Evolutionary conservation across 1,284 basidiomycete genomes (phyloP).

Genomic region (Cryptococcus sp.): DNA sequence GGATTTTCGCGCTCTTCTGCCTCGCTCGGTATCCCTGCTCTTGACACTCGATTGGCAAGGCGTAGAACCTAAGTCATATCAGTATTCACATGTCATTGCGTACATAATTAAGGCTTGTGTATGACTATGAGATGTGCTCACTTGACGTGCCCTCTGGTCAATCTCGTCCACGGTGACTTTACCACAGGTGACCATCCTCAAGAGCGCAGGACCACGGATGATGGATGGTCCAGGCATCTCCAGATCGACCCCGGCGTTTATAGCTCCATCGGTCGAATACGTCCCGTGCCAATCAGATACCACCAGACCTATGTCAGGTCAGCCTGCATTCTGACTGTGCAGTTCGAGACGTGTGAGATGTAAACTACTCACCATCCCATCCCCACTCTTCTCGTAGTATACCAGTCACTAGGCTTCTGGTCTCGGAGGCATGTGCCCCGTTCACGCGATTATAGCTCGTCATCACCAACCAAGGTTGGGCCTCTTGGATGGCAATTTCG

Average conservation of each 20-base stretch:
- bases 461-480: constrained; percentile 54
- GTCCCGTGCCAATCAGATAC: constrained; percentile 75
- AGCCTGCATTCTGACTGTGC: neutral
- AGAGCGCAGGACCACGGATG: constrained; percentile 54
- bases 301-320: constrained; percentile 45
- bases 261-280: constrained; percentile 65
- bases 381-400: constrained; percentile 63
- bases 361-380: constrained; percentile 12
- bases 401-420: constrained; percentile 62
- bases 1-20: constrained; percentile 56
- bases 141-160: constrained; percentile 66
- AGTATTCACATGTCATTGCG: neutral
- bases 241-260: constrained; percentile 75
- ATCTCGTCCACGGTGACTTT: constrained; percentile 68
- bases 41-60: constrained; percentile 27
- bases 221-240: constrained; percentile 56
- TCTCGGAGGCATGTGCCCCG: constrained; percentile 71
- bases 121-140: constrained; percentile 11
- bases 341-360: neutral
- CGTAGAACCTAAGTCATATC: constrained; percentile 22
- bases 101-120: too few relatives aligned
- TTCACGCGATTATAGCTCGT: constrained; percentile 61
- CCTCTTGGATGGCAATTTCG: constrained; percentile 46
- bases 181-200: constrained; percentile 63
- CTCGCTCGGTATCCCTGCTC: constrained; percentile 34